Evolutionary conservation across 202 grass and related monocot genomes (phyloP).

Genomic region (Schoenoplectus tabernaemontani): DNA sequence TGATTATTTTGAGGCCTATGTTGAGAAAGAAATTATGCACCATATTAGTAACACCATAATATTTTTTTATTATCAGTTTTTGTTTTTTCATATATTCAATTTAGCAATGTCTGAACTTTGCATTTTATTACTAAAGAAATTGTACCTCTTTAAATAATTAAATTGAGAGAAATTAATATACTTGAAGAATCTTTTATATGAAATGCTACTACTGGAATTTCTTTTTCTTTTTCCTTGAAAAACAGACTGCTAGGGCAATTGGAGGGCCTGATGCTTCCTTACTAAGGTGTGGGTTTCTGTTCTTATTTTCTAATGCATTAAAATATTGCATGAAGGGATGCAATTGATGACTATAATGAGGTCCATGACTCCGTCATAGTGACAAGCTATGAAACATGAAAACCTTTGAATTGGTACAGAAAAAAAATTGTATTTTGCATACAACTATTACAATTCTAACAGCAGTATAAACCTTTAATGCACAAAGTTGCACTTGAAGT

Average conservation of each 20-base stretch:
- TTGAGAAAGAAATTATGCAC: no score
- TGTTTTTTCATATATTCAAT: no score
- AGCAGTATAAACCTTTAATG: not conserved
- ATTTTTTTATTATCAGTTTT: no score
- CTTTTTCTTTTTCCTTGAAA: slow-evolving; percentile 21
- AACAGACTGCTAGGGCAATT: slow-evolving; percentile 85
- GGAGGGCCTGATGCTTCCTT: slow-evolving; percentile 78
- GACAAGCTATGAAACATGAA: not conserved
- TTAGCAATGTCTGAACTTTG: no score
- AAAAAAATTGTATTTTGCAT: not conserved
- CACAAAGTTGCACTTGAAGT: not conserved
- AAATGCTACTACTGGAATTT: not conserved
- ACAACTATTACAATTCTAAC: not conserved
- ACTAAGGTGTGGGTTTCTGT: slow-evolving; percentile 51
- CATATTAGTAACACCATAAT: no score
- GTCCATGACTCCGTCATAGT: not conserved
- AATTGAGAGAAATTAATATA: not conserved
- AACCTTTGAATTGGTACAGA: not conserved
- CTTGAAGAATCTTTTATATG: not conserved
- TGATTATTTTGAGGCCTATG: no score
- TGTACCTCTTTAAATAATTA: no score
- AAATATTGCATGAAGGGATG: not conserved
- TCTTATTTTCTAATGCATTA: not conserved
- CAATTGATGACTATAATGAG: not conserved
- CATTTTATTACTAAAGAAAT: no score